phyloP scores from a whole-genome alignment of 2,329 filamentous ascomycete species.

The Sclerotinia trifoliorum region DNA sequence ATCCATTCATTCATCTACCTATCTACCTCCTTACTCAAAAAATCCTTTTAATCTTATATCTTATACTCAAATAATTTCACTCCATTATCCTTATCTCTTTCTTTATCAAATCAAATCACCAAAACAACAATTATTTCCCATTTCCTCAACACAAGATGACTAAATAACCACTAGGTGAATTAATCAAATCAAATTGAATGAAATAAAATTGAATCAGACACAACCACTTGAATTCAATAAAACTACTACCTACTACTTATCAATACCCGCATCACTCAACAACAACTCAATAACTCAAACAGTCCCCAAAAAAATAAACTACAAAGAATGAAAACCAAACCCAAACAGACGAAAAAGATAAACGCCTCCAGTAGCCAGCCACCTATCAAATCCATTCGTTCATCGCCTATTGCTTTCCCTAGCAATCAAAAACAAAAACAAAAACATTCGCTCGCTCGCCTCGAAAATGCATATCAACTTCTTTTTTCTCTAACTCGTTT shows the following conservation, averaged over 20 bases:
- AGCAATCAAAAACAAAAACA: not conserved
- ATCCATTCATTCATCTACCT: too few species aligned
- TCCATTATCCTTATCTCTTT: too few species aligned
- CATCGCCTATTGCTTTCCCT: not conserved
- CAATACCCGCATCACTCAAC: not conserved
- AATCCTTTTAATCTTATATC: too few species aligned
- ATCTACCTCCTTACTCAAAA: too few species aligned
- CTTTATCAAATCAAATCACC: too few species aligned
- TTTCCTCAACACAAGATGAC: too few species aligned
- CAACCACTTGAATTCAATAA: not conserved
- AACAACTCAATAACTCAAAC: not conserved
- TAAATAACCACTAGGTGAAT: too few species aligned
- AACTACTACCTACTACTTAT: constrained; percentile 1
- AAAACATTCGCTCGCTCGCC: constrained; percentile 13
- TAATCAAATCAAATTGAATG: too few species aligned
- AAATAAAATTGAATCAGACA: not conserved
- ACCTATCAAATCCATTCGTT: not conserved
- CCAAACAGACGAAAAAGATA: not conserved
- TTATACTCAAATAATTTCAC: too few species aligned
- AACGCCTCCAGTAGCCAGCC: not conserved
- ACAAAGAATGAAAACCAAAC: not conserved
- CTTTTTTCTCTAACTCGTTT: not conserved
- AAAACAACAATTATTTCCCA: too few species aligned
- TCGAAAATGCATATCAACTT: constrained; percentile 17
- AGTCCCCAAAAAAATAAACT: not conserved